Base-by-base conservation (phyloP, 2,329 filamentous ascomycete species). In the Sarocladium kiliense region DNA sequence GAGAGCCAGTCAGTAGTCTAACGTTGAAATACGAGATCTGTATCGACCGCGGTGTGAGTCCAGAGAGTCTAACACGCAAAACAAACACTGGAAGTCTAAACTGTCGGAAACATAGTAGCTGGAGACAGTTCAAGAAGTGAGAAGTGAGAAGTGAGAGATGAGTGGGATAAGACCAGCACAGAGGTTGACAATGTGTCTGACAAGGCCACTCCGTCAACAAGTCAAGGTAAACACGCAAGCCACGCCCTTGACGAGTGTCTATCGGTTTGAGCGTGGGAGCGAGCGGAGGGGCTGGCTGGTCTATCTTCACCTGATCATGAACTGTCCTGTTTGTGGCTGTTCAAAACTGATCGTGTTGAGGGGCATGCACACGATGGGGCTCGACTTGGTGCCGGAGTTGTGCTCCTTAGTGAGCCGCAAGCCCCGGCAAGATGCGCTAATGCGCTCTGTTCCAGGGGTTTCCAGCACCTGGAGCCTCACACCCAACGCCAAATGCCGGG, bases 311-410 rank as follows among this genome's bases (percentile, higher is more conserved):
- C 27, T 27, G 25, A 47, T 27, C 14, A 47, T 47, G 23, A 47
- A 11, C 5, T 30, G 25, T n/a, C 18, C 23, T 23, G 44, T 16
- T 47, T 47, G 21, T 26, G 44, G 23, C 25, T 47, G 27, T 47
- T 47, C 44, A 47, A 47, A 47, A 11, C 25, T 27, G 44, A 27
- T 30, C 23, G 27, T 47, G 12, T 21, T 21, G 27, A 23, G 44
- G 44, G n/a, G n/a, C n/a, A n/a, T n/a, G 44, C 25, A 30, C 23
- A 30, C 44, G 25, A 47, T 47, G 44, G 44, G 44, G 44, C 44
- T n/a, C n/a, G n/a, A n/a, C n/a, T n/a, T n/a, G n/a, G n/a, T n/a
- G n/a, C n/a, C n/a, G n/a, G n/a, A n/a, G n/a, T n/a, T n/a, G n/a
- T n/a, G n/a, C n/a, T n/a, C n/a, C n/a, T n/a, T n/a, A n/a, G n/a